A percentile compares a stretch with the other conserved stretches of the same genome.
Conservation (phyloP, 2,329 filamentous ascomycete genomes). For the Monosporascus sp. region DNA sequence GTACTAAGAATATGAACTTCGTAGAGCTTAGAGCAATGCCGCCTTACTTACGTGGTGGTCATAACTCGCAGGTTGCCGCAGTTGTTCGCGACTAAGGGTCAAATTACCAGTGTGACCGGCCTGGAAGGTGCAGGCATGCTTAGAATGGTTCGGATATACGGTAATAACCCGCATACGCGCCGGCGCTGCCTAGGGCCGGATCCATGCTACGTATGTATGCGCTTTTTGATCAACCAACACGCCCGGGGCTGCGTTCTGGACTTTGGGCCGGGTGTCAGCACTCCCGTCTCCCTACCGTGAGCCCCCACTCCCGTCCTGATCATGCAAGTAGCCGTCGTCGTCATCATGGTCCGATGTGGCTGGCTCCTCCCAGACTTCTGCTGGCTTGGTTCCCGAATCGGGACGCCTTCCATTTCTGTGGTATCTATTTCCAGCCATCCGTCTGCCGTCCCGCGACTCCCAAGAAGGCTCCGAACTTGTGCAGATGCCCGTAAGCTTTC, state of each 20-base stretch:
- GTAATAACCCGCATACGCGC: not conserved
- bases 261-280: not conserved
- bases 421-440: not conserved
- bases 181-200: not conserved
- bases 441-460: not conserved
- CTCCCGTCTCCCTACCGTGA: not conserved
- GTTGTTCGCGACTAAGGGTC: no score
- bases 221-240: not conserved
- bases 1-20: no score
- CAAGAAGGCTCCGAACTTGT: not conserved
- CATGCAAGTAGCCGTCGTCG: not conserved
- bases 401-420: not conserved
- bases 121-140: no score
- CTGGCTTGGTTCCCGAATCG: not conserved
- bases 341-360: not conserved
- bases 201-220: not conserved
- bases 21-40: no score
- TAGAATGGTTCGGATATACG: no score
- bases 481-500: not conserved
- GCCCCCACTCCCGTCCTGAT: not conserved
- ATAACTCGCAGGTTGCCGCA: no score
- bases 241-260: not conserved
- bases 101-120: no score
- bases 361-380: not conserved
- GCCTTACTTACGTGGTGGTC: no score